phyloP scores from a whole-genome alignment of 495 filamentous ascomycete species.

The Clohesyomyces aquaticus region DNA sequence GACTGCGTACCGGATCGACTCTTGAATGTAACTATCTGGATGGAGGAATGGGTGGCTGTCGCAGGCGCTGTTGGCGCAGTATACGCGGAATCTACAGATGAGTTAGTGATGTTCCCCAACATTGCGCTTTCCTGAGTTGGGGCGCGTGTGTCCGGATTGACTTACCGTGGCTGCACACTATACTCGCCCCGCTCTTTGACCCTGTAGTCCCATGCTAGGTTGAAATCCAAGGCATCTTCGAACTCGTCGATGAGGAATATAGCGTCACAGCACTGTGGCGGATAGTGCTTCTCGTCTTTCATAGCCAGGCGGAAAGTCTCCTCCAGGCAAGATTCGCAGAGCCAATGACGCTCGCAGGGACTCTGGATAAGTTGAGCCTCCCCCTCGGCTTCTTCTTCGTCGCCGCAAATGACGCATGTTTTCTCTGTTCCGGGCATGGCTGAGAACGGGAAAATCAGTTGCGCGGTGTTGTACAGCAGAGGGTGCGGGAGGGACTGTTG shows the following conservation, averaged over 20 bases:
- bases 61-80: constrained; percentile 27
- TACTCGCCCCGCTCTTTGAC: constrained; percentile 22
- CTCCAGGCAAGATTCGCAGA: constrained; percentile 23
- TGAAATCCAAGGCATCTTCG: constrained; percentile 10
- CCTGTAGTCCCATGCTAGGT: constrained; percentile 16
- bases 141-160: background rate
- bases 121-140: background rate
- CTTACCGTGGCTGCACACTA: constrained; percentile 15
- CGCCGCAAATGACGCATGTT: constrained; percentile 26
- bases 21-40: constrained; percentile 20
- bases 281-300: constrained; percentile 26
- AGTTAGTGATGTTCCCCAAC: background rate
- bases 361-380: background rate
- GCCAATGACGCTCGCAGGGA: constrained; percentile 20
- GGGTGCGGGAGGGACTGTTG: background rate
- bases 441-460: background rate
- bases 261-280: constrained; percentile 25
- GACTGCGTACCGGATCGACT: constrained; percentile 12
- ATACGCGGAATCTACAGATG: constrained; percentile 22
- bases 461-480: background rate
- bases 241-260: constrained; percentile 20
- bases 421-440: background rate
- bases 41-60: constrained; percentile 21
- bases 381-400: constrained; percentile 15
- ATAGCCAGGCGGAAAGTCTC: constrained; percentile 20